Base-by-base conservation (phyloP, 164 flowering plant genomes). In the Piper betle region DNA sequence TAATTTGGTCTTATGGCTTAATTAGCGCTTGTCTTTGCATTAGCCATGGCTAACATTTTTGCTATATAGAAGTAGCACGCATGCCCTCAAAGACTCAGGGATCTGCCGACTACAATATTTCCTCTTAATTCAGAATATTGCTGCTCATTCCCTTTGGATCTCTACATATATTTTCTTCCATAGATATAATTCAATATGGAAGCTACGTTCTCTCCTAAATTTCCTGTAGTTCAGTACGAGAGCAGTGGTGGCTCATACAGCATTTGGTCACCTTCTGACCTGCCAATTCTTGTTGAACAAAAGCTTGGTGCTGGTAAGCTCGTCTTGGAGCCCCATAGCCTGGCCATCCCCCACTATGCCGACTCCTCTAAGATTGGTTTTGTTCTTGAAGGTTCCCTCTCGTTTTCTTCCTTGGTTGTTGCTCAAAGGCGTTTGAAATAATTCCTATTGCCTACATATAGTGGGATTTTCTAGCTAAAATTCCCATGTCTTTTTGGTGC, bases 301-400 rank as follows among this genome's bases (percentile, higher is more conserved):
- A 84, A 81, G 68, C 75, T 87, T 19, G 87, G 94, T 12, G 89
- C 86, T 3, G 79, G 75, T 53, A 71, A 77, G 72, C 79, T 87
- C 19, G 69, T 67, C 43, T 79, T 83, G 3, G 73, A 75, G 53
- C 79, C 79, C 59, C 57, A 67, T 50, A 91, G 95, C 52, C 75
- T 87, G 4, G 84, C 91, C 56, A 76, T 85, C 16, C 95, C 95
- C 39, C 76, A 72, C 33, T 85, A 85, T 73, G 82, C 86, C 40
- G 95, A 87, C 75, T 85, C 87, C 2, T 39, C 85, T 37, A 87
- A 81, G 78, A 78, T 87, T 55, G 95, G 82, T 33, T 82, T 79
- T 68, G 96, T 85, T 57, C 76, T 81, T 33, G 82, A 84, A 81
- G 87, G 90, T 82, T 66, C 56, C n/a, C 0, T 37, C 53, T 53